Conservation (phyloP, 768 basidiomycete species). For the Zangia roseola region DNA sequence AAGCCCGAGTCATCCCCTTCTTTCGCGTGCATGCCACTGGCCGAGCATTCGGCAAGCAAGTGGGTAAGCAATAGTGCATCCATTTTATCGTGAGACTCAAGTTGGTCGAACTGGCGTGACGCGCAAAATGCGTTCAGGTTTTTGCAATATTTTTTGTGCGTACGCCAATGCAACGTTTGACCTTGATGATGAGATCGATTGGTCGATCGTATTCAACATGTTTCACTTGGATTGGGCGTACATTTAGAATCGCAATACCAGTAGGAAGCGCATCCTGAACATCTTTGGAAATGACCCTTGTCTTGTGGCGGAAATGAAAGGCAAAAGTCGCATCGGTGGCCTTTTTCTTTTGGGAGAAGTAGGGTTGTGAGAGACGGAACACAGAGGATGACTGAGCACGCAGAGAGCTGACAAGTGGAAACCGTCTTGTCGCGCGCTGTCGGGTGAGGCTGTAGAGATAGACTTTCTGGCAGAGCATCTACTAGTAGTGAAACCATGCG, state of each 20-base stretch:
- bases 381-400: slow-evolving; percentile 52
- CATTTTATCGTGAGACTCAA: slow-evolving; percentile 52
- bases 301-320: slow-evolving; percentile 36
- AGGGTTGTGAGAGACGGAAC: slow-evolving; percentile 44
- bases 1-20: slow-evolving; percentile 27
- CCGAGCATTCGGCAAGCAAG: slow-evolving; percentile 43
- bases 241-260: slow-evolving; percentile 73
- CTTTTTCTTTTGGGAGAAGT: slow-evolving; percentile 57
- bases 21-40: slow-evolving; percentile 4
- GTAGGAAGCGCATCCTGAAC: slow-evolving; percentile 65
- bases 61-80: slow-evolving; percentile 68
- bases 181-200: slow-evolving; percentile 40
- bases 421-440: slow-evolving; percentile 52
- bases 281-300: slow-evolving; percentile 44
- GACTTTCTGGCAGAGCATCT: slow-evolving; percentile 8
- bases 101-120: slow-evolving; percentile 45
- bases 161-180: slow-evolving; percentile 66
- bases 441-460: slow-evolving; percentile 42
- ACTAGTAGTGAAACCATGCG: no score
- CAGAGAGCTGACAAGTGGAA: slow-evolving; percentile 35
- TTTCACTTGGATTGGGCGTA: slow-evolving; percentile 34
- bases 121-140: slow-evolving; percentile 44
- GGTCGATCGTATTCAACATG: slow-evolving; percentile 2
- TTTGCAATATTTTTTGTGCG: slow-evolving; percentile 72
- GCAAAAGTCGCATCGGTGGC: slow-evolving; percentile 67